Evolutionary conservation across 306 rosid genomes (phyloP).

Genomic region (Delonix regia): DNA sequence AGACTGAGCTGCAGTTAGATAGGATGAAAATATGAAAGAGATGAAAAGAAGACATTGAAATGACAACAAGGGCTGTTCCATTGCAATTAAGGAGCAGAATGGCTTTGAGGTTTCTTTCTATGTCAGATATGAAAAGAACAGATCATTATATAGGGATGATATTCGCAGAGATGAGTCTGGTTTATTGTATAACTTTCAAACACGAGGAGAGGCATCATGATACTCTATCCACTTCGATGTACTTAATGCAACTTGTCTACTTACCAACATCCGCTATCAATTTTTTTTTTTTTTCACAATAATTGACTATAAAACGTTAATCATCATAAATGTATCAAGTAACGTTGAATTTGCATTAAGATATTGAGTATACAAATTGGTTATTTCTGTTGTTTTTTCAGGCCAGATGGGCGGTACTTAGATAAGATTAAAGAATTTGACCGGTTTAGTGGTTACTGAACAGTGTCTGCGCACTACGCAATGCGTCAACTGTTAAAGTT

Average conservation of each 20-base stretch:
- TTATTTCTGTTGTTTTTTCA: not conserved
- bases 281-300: not conserved
- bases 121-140: not conserved
- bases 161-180: not conserved
- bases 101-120: constrained; percentile 13
- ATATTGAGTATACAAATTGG: not conserved
- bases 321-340: not conserved
- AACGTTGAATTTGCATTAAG: not conserved
- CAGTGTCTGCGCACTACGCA: not conserved
- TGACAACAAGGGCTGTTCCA: not conserved
- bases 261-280: not conserved
- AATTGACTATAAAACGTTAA: not conserved
- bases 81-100: constrained; percentile 14
- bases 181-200: not conserved
- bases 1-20: constrained; percentile 31
- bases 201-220: not conserved
- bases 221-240: not conserved
- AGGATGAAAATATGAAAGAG: constrained; percentile 30
- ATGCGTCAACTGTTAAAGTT: not conserved
- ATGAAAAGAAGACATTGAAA: constrained; percentile 38
- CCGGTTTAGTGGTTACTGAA: not conserved
- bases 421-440: not conserved
- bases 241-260: not conserved
- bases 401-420: not conserved
- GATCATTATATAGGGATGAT: constrained; percentile 6